These are phyloP conservation scores for Trichoderma lentiforme DNA, from an alignment of 2,329 filamentous ascomycete species.

Conservation along the genomic window DNA sequence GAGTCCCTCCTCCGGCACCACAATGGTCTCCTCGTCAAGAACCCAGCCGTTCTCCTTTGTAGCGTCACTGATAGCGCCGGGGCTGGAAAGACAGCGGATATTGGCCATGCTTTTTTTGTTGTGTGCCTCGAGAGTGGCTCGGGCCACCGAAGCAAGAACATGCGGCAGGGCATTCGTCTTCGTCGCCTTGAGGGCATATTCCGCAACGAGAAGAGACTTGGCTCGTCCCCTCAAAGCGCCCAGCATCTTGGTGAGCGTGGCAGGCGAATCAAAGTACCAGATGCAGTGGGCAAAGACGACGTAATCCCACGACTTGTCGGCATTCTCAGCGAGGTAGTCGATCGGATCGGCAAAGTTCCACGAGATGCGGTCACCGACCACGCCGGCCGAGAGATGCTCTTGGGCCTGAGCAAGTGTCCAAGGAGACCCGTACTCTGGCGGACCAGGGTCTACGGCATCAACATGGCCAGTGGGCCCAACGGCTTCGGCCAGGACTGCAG, in stretches of 20 bases:
- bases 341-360: constrained; percentile 41
- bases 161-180: constrained; percentile 43
- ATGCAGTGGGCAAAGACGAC: constrained; percentile 49
- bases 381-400: constrained; percentile 37
- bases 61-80: constrained; percentile 37
- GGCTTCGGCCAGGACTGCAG: constrained; percentile 48
- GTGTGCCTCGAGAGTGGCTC: constrained; percentile 42
- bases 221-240: constrained; percentile 24
- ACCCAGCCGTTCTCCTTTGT: constrained; percentile 37
- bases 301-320: constrained; percentile 37
- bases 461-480: constrained; percentile 44
- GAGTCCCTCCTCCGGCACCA: constrained; percentile 38
- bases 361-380: constrained; percentile 40
- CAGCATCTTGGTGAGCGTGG: constrained; percentile 26
- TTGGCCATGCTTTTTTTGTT: constrained; percentile 41
- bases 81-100: constrained; percentile 45
- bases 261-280: constrained; percentile 50
- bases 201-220: constrained; percentile 25
- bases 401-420: constrained; percentile 50
- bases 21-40: constrained; percentile 33
- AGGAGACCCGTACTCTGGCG: constrained; percentile 47
- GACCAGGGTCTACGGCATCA: constrained; percentile 51
- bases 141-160: constrained; percentile 48
- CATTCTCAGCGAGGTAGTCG: constrained; percentile 32
- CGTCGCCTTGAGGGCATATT: constrained; percentile 34